phyloP scores from a whole-genome alignment of 805 yeast genomes.

The Teunomyces lycoperdinae region DNA sequence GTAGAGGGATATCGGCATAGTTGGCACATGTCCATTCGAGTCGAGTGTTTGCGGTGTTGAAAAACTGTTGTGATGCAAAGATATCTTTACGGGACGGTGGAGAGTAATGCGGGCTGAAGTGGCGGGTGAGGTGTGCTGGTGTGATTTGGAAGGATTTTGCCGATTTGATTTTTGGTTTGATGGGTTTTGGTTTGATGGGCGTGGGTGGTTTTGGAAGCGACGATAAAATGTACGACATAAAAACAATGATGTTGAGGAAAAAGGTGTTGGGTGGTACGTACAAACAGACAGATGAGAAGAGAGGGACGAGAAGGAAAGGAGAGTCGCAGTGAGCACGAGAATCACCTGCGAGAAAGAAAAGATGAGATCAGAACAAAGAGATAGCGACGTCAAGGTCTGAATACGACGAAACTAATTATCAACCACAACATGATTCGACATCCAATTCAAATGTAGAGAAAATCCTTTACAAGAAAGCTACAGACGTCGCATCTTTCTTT shows the following conservation, averaged over 20 bases:
- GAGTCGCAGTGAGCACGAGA: too few relatives aligned
- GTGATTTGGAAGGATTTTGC: constrained; percentile 13
- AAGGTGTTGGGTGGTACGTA: not conserved
- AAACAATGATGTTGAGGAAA: not conserved
- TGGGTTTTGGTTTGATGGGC: not conserved
- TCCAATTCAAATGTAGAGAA: too few relatives aligned
- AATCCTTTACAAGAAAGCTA: too few relatives aligned
- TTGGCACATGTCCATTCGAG: constrained; percentile 61
- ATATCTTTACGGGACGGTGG: constrained; percentile 13
- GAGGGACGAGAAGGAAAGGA: too few relatives aligned
- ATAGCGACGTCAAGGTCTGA: too few relatives aligned
- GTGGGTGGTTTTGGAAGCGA: not conserved
- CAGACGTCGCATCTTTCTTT: too few relatives aligned
- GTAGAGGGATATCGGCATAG: constrained; percentile 51
- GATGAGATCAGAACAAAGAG: too few relatives aligned
- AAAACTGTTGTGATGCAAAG: constrained; percentile 28
- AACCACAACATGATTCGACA: too few relatives aligned
- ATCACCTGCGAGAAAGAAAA: too few relatives aligned
- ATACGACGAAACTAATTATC: too few relatives aligned
- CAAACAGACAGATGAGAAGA: not conserved
- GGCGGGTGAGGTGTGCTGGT: constrained; percentile 20
- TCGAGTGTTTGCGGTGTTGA: constrained; percentile 43
- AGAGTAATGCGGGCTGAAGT: constrained; percentile 16
- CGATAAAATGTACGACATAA: not conserved
- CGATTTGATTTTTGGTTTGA: not conserved